Evolutionary conservation across 805 yeast genomes (phyloP).

Genomic region (Cyberlindnera meyerae): DNA sequence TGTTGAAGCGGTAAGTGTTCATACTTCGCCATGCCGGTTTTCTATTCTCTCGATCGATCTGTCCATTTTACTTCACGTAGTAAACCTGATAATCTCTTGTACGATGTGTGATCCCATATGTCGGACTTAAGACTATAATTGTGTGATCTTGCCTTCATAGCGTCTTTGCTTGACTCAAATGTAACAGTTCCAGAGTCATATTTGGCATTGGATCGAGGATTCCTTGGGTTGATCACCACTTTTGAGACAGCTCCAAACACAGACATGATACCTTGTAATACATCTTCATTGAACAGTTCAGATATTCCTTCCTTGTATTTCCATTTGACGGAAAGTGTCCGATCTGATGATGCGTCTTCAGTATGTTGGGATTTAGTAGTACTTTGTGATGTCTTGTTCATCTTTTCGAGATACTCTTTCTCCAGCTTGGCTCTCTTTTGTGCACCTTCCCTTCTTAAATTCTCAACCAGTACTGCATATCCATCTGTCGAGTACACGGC

Average conservation of each 20-base stretch:
- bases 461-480: conserved; percentile 18
- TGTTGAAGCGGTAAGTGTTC: conserved; percentile 14
- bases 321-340: conserved; percentile 22
- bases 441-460: conserved; percentile 23
- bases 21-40: no score
- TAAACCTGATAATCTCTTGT: conserved; percentile 19
- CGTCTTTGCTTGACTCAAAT: conserved; percentile 9
- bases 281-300: conserved; percentile 19
- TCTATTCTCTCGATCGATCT: not conserved
- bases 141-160: conserved; percentile 14
- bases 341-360: not conserved
- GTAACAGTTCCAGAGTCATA: conserved; percentile 17
- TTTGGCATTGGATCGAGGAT: conserved; percentile 7
- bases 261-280: conserved; percentile 20
- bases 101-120: conserved; percentile 21
- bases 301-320: conserved; percentile 20
- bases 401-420: conserved; percentile 6
- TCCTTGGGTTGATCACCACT: conserved; percentile 12
- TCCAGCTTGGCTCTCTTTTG: conserved; percentile 18
- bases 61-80: conserved; percentile 20
- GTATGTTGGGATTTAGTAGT: not conserved
- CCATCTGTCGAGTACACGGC: conserved; percentile 6
- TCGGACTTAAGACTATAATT: conserved; percentile 11
- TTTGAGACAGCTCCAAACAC: conserved; percentile 22
- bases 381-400: not conserved